Conservation (phyloP, 2,329 filamentous ascomycete species). For the Beauveria bassiana region DNA sequence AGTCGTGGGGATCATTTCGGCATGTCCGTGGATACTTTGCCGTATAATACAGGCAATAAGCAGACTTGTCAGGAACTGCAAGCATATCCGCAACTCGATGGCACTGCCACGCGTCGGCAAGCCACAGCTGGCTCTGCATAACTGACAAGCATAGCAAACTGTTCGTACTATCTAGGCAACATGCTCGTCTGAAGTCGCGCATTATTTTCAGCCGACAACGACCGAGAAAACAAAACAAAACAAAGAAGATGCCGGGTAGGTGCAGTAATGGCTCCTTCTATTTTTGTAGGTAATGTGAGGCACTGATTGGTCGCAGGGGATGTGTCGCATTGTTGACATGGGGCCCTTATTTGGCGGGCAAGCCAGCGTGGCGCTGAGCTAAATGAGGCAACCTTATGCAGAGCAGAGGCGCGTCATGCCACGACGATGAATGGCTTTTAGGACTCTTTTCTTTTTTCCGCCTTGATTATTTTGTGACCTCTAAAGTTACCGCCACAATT, state of each 20-base stretch:
- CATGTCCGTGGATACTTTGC: too few species aligned
- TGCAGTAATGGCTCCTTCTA: background rate
- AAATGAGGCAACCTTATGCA: conserved; percentile 10
- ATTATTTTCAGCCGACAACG: background rate
- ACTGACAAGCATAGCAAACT: too few species aligned
- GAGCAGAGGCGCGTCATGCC: background rate
- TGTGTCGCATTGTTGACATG: background rate
- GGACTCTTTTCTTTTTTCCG: too few species aligned
- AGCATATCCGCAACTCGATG: too few species aligned
- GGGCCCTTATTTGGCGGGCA: background rate
- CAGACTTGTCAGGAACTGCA: too few species aligned
- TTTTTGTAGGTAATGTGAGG: background rate
- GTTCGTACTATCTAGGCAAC: background rate
- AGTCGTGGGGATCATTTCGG: too few species aligned
- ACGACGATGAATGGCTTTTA: background rate
- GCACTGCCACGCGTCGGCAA: background rate
- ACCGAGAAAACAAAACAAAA: background rate
- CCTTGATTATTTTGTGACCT: too few species aligned
- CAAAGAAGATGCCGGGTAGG: background rate
- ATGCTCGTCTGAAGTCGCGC: background rate
- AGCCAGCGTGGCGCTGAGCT: background rate
- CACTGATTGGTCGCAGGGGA: background rate
- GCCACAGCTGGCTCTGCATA: background rate
- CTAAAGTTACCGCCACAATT: too few species aligned
- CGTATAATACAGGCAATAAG: too few species aligned